Conservation (phyloP, 2,329 filamentous ascomycete genomes). For the Coniosporium tulheliwenetii region DNA sequence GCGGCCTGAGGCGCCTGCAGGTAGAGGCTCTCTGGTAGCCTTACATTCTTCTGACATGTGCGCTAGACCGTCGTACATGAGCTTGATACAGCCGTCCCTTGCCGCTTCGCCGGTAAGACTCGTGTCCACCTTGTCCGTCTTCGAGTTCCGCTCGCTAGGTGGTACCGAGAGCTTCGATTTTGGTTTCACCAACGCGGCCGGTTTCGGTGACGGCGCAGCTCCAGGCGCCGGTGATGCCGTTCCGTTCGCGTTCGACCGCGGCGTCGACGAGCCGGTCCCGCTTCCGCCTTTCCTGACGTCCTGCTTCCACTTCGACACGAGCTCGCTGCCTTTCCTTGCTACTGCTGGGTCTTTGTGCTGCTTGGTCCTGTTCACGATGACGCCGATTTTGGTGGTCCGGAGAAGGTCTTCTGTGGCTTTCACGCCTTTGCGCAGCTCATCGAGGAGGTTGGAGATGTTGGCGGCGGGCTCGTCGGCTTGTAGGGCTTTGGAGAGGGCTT, state of each 20-base stretch:
- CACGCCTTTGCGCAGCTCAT: constrained; percentile 64
- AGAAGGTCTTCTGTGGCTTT: constrained; percentile 79
- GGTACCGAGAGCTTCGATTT: constrained; percentile 38
- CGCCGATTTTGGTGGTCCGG: constrained; percentile 79
- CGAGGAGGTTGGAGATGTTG: constrained; percentile 58
- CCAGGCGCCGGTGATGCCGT: constrained; percentile 25
- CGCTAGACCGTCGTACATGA: constrained; percentile 88
- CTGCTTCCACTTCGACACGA: constrained; percentile 78
- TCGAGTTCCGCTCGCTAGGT: constrained; percentile 67
- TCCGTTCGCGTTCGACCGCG: constrained; percentile 25
- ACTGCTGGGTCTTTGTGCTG: constrained; percentile 61
- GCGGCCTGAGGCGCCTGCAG: no score
- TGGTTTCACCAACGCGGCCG: constrained; percentile 28
- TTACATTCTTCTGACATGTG: constrained; percentile 43
- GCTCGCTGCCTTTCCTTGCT: constrained; percentile 58
- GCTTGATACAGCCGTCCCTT: constrained; percentile 73
- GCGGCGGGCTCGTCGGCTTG: constrained; percentile 57
- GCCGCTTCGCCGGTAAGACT: constrained; percentile 57
- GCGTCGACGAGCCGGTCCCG: constrained; percentile 28
- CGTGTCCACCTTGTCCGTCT: constrained; percentile 64
- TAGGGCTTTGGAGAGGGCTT: constrained; percentile 66
- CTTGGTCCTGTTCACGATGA: constrained; percentile 76
- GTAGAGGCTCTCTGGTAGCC: constrained; percentile 5
- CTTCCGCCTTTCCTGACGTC: constrained; percentile 45
- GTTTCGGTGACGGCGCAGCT: constrained; percentile 16